phyloP scores from a whole-genome alignment of 352 stramenopile genomes.

The Phytophthora cryptogea region DNA sequence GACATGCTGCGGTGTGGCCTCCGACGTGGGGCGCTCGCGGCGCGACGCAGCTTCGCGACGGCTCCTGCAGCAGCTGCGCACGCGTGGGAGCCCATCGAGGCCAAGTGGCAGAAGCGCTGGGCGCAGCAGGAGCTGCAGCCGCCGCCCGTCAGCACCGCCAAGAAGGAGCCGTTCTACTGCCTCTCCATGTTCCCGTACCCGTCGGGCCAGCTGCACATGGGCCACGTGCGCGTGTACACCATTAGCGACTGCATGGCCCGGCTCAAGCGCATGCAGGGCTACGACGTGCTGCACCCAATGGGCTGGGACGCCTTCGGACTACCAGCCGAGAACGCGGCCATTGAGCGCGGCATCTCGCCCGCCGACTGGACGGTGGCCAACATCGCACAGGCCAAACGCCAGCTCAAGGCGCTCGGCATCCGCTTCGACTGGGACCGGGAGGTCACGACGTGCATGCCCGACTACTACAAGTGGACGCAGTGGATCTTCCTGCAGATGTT shows the following conservation, averaged over 20 bases:
- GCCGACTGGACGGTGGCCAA: slow-evolving; percentile 96
- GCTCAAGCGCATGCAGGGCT: slow-evolving; percentile 97
- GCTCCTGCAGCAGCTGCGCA: slow-evolving; percentile 13
- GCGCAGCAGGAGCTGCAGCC: slow-evolving; percentile 23
- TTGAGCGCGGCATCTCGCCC: slow-evolving; percentile 96
- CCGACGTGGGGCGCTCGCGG: slow-evolving; percentile 10
- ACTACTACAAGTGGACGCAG: slow-evolving; percentile 99
- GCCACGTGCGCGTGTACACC: slow-evolving; percentile 99
- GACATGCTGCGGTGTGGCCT: slow-evolving; percentile 30
- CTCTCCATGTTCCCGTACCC: slow-evolving; percentile 99
- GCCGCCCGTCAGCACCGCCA: background rate
- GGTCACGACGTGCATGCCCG: slow-evolving; percentile 94
- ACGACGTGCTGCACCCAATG: slow-evolving; percentile 98
- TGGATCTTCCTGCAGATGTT: slow-evolving; percentile 99
- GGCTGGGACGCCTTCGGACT: slow-evolving; percentile 99
- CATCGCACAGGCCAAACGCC: slow-evolving; percentile 96
- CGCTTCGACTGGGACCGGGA: slow-evolving; percentile 98
- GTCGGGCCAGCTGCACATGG: slow-evolving; percentile 97
- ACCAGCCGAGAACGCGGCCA: slow-evolving; percentile 99
- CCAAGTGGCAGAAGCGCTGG: slow-evolving; percentile 79
- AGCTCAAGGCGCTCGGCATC: slow-evolving; percentile 97
- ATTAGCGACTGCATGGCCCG: slow-evolving; percentile 98
- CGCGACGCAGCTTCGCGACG: slow-evolving; percentile 32
- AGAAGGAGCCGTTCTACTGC: slow-evolving; percentile 84
- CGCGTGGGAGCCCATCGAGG: slow-evolving; percentile 61